Conservation (phyloP, 75 land plant genomes). For the Cryptomeria japonica region DNA sequence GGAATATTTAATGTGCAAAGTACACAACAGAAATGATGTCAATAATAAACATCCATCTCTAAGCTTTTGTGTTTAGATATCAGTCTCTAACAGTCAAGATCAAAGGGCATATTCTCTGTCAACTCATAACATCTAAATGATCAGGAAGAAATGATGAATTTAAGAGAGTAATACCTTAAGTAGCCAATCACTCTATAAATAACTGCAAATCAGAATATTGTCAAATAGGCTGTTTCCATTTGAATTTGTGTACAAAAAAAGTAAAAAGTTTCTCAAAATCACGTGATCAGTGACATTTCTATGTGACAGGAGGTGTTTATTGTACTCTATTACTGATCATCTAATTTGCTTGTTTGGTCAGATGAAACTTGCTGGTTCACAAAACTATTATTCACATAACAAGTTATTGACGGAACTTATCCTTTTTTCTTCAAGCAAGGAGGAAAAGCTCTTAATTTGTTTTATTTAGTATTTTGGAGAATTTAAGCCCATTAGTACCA, state of each 20-base stretch:
- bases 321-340: background rate
- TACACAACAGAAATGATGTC: background rate
- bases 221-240: background rate
- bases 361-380: background rate
- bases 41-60: background rate
- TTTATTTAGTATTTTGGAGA: background rate
- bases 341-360: background rate
- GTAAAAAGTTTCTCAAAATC: background rate
- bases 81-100: background rate
- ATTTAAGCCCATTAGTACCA: background rate
- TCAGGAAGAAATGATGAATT: background rate
- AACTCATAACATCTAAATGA: background rate
- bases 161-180: background rate
- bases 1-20: background rate
- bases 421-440: background rate
- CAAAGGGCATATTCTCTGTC: background rate
- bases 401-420: background rate
- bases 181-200: background rate
- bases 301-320: background rate
- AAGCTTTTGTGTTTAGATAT: background rate
- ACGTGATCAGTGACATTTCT: background rate
- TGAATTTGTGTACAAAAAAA: no score
- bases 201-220: background rate
- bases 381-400: background rate
- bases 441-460: background rate